Conservation (phyloP, 2,329 filamentous ascomycete species). For the Blastomyces emzantsi region DNA sequence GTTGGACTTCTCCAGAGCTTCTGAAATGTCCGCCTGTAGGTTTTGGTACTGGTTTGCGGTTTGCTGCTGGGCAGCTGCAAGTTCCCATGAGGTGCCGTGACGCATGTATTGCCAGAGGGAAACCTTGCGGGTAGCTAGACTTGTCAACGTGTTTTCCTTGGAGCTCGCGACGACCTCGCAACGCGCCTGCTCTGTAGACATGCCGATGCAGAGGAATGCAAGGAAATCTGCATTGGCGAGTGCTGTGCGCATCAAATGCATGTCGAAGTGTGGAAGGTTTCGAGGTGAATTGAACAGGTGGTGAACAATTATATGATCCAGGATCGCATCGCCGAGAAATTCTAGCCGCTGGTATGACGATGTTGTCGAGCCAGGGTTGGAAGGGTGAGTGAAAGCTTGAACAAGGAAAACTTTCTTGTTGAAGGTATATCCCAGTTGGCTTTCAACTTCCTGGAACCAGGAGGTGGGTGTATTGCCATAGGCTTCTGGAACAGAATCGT, state of each 20-base stretch:
- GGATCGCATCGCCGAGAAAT: constrained; percentile 75
- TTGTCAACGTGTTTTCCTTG: constrained; percentile 23
- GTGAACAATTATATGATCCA: constrained; percentile 66
- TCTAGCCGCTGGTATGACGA: constrained; percentile 68
- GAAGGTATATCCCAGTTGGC: constrained; percentile 64
- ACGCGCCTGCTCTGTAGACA: constrained; percentile 20
- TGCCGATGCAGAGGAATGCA: constrained; percentile 62
- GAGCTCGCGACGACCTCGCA: constrained; percentile 12
- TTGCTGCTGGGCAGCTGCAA: constrained; percentile 41
- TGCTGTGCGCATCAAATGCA: constrained; percentile 68
- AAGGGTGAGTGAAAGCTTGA: constrained; percentile 71
- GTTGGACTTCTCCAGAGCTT: constrained; percentile 42
- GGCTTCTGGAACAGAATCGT: constrained; percentile 31
- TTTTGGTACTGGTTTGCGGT: constrained; percentile 40
- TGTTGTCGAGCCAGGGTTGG: constrained; percentile 41
- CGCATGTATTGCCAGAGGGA: constrained; percentile 64
- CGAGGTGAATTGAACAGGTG: constrained; percentile 47
- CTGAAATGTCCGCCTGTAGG: constrained; percentile 43
- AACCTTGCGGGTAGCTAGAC: constrained; percentile 23
- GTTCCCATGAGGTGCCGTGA: constrained; percentile 39
- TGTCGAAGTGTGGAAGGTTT: constrained; percentile 46
- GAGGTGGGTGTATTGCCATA: constrained; percentile 35
- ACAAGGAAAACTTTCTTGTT: constrained; percentile 57
- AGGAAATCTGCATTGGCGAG: constrained; percentile 75
- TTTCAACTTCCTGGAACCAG: constrained; percentile 44